Conservation (phyloP, 2,329 filamentous ascomycete genomes). For the Paraphaeosphaeria minitans region DNA sequence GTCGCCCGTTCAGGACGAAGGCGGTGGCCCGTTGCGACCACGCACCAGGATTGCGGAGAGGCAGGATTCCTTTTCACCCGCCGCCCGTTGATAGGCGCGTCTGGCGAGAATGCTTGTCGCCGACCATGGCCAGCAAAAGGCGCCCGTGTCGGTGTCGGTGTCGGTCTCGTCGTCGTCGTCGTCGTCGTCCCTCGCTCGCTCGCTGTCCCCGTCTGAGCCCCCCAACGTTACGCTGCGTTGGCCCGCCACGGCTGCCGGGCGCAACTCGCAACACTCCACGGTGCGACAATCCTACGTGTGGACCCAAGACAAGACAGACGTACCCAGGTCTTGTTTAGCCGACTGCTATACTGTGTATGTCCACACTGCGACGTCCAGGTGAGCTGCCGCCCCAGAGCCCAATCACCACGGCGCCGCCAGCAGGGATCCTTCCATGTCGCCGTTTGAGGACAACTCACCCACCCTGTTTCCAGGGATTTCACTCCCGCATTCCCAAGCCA, state of each 20-base stretch:
- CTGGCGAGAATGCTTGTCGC: slow-evolving; percentile 4
- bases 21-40: slow-evolving; percentile 9
- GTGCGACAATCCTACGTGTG: background rate
- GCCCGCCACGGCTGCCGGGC: background rate
- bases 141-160: background rate
- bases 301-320: background rate
- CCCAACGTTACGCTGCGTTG: background rate
- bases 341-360: slow-evolving; percentile 7
- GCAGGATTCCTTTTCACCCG: slow-evolving; percentile 9
- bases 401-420: background rate
- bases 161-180: background rate
- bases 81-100: slow-evolving; percentile 1
- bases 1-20: slow-evolving; percentile 6
- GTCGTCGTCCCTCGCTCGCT: no score
- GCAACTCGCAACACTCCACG: background rate
- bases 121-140: no score
- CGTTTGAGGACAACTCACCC: slow-evolving; percentile 12
- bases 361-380: slow-evolving; percentile 1
- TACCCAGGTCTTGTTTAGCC: slow-evolving; percentile 7
- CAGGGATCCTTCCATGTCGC: slow-evolving; percentile 6
- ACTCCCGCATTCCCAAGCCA: slow-evolving; percentile 10
- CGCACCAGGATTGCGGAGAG: slow-evolving; percentile 9
- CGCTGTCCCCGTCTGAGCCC: no score
- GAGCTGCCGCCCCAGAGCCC: slow-evolving; percentile 1
- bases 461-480: slow-evolving; percentile 9